Evolutionary conservation across 208 protist genomes (phyloP), one percentile per base, ranked within the genome.

Genomic region (Wallacemonas sp.): DNA sequence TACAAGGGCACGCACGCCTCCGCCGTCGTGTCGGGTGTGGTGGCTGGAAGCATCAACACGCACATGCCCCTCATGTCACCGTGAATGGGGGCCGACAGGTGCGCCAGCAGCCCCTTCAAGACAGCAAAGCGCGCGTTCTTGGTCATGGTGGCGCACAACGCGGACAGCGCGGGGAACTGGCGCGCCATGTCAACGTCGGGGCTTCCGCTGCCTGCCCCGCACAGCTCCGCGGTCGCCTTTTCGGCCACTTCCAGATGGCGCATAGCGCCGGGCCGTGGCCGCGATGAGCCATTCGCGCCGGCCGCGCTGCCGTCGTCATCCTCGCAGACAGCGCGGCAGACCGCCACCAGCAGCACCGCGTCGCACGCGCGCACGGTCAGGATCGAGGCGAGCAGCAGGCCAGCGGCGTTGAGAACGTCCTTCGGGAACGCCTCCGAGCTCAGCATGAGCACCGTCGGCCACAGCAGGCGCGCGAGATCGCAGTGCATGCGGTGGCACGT

Each of bases 401-500:
- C 91, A 16, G 86, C 76, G 18, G 88, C 91, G 65, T 97, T 94
- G 28, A 97, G 76, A 41, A 97, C 81, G 66, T 97, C 91, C 65
- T 94, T 97, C 20, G 91, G 91, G 64, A 97, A 90, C 0, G 73
- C 67, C 14, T 54, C 29, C 1, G 83, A 91, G 28, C 68, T 70
- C 1, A 94, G 77, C 91, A 97, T 93, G 7, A 76, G 48, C 11
- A 89, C 45, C 5, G 81, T 67, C 26, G 84, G 73, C 28, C 77
- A 75, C 22, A 91, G 54, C 12, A 93, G 59, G 26, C 78, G 54
- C 2, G 72, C 39, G 3, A 94, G 62, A 52, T 88, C 38, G 28
- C 45, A 61, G 10, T 57, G 64, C 45, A 73, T 67, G 7, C n/a
- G n/a, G n/a, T n/a, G n/a, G n/a, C 32, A 38, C 3, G 48, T 26